Base-by-base conservation (phyloP, 1,284 basidiomycete species). In the Apiotrichum brassicae region DNA sequence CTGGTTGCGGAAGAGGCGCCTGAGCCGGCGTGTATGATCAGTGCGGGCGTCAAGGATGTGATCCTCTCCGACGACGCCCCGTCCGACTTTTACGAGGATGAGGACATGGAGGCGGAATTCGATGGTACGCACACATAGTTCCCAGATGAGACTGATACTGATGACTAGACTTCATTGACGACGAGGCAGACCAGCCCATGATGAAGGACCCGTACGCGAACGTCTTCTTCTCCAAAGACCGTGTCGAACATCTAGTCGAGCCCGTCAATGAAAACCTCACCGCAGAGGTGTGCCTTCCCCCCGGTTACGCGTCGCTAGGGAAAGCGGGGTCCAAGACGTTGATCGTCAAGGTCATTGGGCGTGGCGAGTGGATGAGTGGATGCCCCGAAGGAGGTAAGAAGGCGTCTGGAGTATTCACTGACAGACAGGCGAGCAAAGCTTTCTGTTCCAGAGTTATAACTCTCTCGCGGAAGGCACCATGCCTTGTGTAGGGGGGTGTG, bases 351-450 rank as follows among this genome's bases (percentile, higher is more conserved):
- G 72, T 91, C 34, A 81, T 93, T 79, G 83, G 83, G 20, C 85
- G 87, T 68, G 86, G 86, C n/a, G 83, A 89, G 64, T 94, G 89
- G 89, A 93, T 93, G 90, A 89, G 87, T 67, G 90, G 90, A 9
- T 93, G 90, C 70, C 88, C 90, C 0, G 90, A 93, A 70, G 88
- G 87, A 51, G 60, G 65, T 68, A 43, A 64, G 61, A n/a, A n/a
- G n/a, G n/a, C n/a, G n/a, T n/a, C n/a, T n/a, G n/a, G n/a, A n/a
- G n/a, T n/a, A n/a, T n/a, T n/a, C 14, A 14, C 44, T 49, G 20
- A 43, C 37, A 2, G 18, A n/a, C 43, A 71, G 83, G 83, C 62
- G 90, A 93, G 70, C 90, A 94, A 66, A 82, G 82, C 52, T 87
- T 86, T 70, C 76, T 94, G 46, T 93, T 93, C 73, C 80, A 82